Conservation (phyloP, 208 protist genomes). For the Herpetomonas samuelpessoai region DNA sequence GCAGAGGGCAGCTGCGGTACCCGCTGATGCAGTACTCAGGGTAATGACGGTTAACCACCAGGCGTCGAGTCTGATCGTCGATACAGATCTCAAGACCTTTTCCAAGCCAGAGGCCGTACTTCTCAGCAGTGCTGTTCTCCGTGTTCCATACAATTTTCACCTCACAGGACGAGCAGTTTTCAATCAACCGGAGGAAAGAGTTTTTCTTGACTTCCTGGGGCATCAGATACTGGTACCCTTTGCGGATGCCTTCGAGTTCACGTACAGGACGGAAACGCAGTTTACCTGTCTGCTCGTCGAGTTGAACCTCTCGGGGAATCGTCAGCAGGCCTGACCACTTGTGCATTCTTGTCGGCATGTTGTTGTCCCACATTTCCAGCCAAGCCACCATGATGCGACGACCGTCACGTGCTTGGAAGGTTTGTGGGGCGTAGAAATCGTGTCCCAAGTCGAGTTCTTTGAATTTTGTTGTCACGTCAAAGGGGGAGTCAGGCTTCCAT, state of each 20-base stretch:
- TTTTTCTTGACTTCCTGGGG: constrained; percentile 26
- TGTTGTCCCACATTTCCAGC: constrained; percentile 57
- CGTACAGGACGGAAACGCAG: constrained; percentile 29
- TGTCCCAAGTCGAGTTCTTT: constrained; percentile 39
- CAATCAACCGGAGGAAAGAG: constrained; percentile 25
- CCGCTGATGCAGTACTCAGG: constrained; percentile 47
- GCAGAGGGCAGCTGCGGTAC: constrained; percentile 44
- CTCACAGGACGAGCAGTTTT: constrained; percentile 38
- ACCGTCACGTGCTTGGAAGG: constrained; percentile 32
- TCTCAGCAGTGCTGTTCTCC: constrained; percentile 38
- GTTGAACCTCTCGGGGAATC: constrained; percentile 32
- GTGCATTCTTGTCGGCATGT: constrained; percentile 47
- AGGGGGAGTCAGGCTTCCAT: constrained; percentile 37
- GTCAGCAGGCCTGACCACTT: constrained; percentile 45
- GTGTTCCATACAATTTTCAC: constrained; percentile 32
- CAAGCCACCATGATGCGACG: constrained; percentile 45
- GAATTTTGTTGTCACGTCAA: constrained; percentile 31
- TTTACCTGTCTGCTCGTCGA: constrained; percentile 31
- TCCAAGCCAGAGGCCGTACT: constrained; percentile 64
- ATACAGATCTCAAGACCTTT: constrained; percentile 44
- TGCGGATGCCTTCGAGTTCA: constrained; percentile 36
- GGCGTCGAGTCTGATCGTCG: constrained; percentile 27
- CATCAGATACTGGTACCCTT: constrained; percentile 24
- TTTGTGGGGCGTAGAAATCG: constrained; percentile 49
- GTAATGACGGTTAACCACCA: constrained; percentile 58